Evolutionary conservation across 179 eudicot species (phyloP).

Genomic region (Amaranthus tricolor): DNA sequence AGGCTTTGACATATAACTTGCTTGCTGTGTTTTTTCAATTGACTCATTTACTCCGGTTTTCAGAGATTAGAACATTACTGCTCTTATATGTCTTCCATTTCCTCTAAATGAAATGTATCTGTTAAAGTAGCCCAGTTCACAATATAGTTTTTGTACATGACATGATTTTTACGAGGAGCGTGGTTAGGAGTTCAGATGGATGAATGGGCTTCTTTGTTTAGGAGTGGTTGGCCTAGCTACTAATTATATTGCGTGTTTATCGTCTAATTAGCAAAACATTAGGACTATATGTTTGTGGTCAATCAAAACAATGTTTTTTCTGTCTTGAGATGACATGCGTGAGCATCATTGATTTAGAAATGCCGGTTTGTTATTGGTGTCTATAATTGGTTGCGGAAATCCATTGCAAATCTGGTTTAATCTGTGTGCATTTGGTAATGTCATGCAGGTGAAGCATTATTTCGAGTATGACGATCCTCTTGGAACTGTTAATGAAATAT

Average conservation of each 20-base stretch:
- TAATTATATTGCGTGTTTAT: not conserved
- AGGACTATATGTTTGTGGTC: not conserved
- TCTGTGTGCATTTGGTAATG: conserved; percentile 1
- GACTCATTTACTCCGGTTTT: not conserved
- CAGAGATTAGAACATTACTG: too few relatives aligned
- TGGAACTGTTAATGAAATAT: conserved; percentile 74
- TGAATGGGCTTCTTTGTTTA: not conserved
- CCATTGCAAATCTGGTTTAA: not conserved
- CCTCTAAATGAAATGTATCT: not conserved
- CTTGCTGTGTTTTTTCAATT: too few relatives aligned
- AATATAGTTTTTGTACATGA: not conserved
- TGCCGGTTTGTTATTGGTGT: not conserved
- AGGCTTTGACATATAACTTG: too few relatives aligned
- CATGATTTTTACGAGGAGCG: not conserved
- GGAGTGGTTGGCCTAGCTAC: not conserved
- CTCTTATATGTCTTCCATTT: not conserved
- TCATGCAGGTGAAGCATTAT: conserved; percentile 55
- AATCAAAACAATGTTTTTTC: not conserved
- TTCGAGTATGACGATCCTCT: conserved; percentile 72
- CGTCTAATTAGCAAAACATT: not conserved
- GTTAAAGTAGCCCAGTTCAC: not conserved
- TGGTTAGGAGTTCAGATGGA: too few relatives aligned
- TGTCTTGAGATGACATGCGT: not conserved
- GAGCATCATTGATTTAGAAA: not conserved
- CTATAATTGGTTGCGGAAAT: not conserved